phyloP scores from a whole-genome alignment of 1,284 basidiomycete species.

The Cutaneotrichosporon dermatis region DNA sequence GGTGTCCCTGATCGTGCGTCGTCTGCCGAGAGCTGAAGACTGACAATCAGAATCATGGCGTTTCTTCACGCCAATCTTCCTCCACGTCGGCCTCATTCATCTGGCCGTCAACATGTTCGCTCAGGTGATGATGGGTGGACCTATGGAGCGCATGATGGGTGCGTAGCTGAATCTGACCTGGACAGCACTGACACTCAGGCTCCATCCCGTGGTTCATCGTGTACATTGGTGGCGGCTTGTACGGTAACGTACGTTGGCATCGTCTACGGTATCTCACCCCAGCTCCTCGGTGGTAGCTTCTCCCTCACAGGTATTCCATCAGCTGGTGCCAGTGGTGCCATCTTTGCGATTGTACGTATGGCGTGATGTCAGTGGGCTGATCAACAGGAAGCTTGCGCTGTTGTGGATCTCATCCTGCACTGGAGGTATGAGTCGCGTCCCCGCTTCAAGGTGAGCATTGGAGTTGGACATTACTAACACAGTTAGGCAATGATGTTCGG shows the following conservation, averaged over 20 bases:
- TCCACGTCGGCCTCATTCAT: slow-evolving; percentile 89
- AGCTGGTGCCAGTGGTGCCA: slow-evolving; percentile 88
- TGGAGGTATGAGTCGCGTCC: slow-evolving; percentile 84
- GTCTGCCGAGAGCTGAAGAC: neutral
- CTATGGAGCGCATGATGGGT: slow-evolving; percentile 45
- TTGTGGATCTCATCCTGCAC: slow-evolving; percentile 84
- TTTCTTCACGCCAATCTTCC: slow-evolving; percentile 79
- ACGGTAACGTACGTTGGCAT: slow-evolving; percentile 56
- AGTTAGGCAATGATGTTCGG: slow-evolving; percentile 61
- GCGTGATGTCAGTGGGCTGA: too few species aligned
- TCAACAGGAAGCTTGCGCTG: slow-evolving; percentile 60
- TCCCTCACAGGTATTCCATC: slow-evolving; percentile 82
- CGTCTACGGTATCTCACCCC: slow-evolving; percentile 6
- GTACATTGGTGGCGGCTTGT: slow-evolving; percentile 85
- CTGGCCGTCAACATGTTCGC: slow-evolving; percentile 83
- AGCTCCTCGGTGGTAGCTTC: slow-evolving; percentile 77
- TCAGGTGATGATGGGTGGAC: slow-evolving; percentile 58
- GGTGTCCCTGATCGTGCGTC: slow-evolving; percentile 76
- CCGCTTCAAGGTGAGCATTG: slow-evolving; percentile 59
- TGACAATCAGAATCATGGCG: slow-evolving; percentile 50
- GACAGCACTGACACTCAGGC: slow-evolving; percentile 48
- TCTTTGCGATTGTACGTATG: slow-evolving; percentile 67
- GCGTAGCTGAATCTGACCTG: neutral
- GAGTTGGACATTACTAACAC: neutral
- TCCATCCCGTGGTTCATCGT: slow-evolving; percentile 72